Conservation (phyloP, 2,329 filamentous ascomycete genomes). For the Aspergillus fischeri region DNA sequence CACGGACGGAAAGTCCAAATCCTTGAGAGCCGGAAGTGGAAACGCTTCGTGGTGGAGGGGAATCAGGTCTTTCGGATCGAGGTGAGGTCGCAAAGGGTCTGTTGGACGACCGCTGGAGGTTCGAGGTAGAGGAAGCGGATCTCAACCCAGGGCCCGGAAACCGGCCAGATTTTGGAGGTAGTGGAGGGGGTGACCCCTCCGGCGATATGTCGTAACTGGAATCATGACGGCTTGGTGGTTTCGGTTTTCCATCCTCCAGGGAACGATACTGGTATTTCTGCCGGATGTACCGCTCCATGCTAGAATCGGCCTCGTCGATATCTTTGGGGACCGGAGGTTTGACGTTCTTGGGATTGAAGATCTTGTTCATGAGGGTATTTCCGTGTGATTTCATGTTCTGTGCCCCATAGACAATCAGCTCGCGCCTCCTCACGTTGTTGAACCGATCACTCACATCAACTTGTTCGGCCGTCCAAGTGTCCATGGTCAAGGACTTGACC, state of each 20-base stretch:
- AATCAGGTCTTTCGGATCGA: conserved; percentile 20
- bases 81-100: conserved; percentile 45
- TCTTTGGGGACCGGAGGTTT: conserved; percentile 83
- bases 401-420: conserved; percentile 63
- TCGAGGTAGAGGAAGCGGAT: conserved; percentile 68
- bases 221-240: conserved; percentile 49
- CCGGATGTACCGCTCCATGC: conserved; percentile 92
- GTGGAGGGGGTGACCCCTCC: conserved; percentile 53
- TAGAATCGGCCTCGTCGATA: conserved; percentile 84
- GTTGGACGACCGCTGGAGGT: conserved; percentile 54
- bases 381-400: conserved; percentile 94
- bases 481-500: conserved; percentile 98
- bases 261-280: conserved; percentile 79
- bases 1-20: conserved; percentile 65
- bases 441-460: conserved; percentile 68
- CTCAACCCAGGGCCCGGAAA: conserved; percentile 62
- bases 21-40: conserved; percentile 33
- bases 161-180: conserved; percentile 58
- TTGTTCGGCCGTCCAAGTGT: conserved; percentile 93
- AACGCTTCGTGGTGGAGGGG: conserved; percentile 22
- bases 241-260: conserved; percentile 45
- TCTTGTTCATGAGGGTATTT: conserved; percentile 79
- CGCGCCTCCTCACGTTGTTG: conserved; percentile 45
- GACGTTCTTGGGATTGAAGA: conserved; percentile 81
- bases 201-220: conserved; percentile 53